Evolutionary conservation across 805 yeast genomes (phyloP), one percentile per base, ranked within the genome.

Genomic region (Metschnikowia gelsemii): DNA sequence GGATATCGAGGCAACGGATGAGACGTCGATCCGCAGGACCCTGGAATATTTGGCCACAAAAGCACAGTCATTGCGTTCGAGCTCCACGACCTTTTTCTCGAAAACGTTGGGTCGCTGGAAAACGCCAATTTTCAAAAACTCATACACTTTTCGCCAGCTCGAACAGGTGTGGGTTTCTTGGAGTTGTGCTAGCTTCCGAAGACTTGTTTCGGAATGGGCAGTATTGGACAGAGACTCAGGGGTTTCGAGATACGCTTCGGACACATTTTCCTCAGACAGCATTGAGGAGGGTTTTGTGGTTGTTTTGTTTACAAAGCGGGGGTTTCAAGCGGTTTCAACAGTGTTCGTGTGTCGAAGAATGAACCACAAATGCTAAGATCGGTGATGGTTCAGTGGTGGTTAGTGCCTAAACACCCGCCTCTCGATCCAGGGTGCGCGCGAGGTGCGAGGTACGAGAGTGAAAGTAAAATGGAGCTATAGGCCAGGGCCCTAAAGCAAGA

Each of bases 41-140:
- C 55, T 47, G 11, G 71, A 59, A 56, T 66, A 78, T 53, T 77
- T 78, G 18, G 78, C 71, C 17, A 75, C 65, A 16, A 78, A 62
- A 3, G 81, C 70, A 49, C 80, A 73, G 55, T 78, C 83, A 55
- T 71, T 78, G 8, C 82, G 79, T 48, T 77, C 79, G 16, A 65
- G 39, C 3, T 54, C 47, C 14, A 68, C 30, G 1, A 78, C 67
- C 37, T 55, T 58, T 41, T 61, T 51, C 42, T 78, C 83, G 43
- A 78, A 73, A 12, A 16, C 36, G 43, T 68, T 68, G 6, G 34
- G 40, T 12, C 48, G 37, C 2, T 59, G 51, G 11, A 57, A 41
- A 9, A 64, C 8, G 3, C 51, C 55, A 7, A 60, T 47, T 40
- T 55, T 59, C 20, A 58, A 12, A 39, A 59, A 68, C 45, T 63